phyloP scores from a whole-genome alignment of 352 stramenopile genomes.

The Globisporangium echinulatum region DNA sequence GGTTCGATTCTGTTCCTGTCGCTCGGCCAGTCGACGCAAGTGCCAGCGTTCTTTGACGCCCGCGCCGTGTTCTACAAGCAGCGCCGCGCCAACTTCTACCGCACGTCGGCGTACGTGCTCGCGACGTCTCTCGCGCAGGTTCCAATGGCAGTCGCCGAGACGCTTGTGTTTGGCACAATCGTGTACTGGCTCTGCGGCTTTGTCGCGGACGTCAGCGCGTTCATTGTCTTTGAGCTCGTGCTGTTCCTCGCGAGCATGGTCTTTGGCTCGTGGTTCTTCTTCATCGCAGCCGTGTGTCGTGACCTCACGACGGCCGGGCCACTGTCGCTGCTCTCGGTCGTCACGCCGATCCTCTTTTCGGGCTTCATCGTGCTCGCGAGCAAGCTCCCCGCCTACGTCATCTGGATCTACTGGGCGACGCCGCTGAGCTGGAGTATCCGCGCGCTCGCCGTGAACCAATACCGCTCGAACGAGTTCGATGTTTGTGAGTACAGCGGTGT shows the following conservation, averaged over 20 bases:
- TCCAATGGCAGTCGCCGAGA: conserved; percentile 49
- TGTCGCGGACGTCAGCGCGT: conserved; percentile 15
- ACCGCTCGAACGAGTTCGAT: conserved; percentile 8
- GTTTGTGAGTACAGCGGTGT: conserved; percentile 8
- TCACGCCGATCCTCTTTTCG: conserved; percentile 37
- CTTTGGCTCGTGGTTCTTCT: conserved; percentile 48
- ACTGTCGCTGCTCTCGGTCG: conserved; percentile 27
- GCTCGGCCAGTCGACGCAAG: conserved; percentile 59
- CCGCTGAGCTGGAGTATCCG: conserved; percentile 22
- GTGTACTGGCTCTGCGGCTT: conserved; percentile 82
- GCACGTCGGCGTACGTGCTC: conserved; percentile 49
- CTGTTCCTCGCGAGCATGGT: conserved; percentile 40
- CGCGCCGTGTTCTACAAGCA: conserved; percentile 81
- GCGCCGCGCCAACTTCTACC: conserved; percentile 69
- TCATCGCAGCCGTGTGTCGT: conserved; percentile 25
- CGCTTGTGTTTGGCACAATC: conserved; percentile 67
- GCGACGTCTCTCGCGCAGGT: conserved; percentile 57
- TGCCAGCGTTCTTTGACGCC: conserved; percentile 65
- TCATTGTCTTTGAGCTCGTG: conserved; percentile 39
- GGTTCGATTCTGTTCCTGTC: conserved; percentile 66
- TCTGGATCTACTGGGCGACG: conserved; percentile 26
- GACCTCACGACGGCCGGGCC: conserved; percentile 29
- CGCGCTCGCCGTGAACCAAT: conserved; percentile 15
- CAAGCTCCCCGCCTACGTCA: conserved; percentile 30
- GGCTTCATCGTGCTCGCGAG: conserved; percentile 46